Evolutionary conservation across 768 basidiomycete species (phyloP).

Genomic region (Tylopilus subfusipes): DNA sequence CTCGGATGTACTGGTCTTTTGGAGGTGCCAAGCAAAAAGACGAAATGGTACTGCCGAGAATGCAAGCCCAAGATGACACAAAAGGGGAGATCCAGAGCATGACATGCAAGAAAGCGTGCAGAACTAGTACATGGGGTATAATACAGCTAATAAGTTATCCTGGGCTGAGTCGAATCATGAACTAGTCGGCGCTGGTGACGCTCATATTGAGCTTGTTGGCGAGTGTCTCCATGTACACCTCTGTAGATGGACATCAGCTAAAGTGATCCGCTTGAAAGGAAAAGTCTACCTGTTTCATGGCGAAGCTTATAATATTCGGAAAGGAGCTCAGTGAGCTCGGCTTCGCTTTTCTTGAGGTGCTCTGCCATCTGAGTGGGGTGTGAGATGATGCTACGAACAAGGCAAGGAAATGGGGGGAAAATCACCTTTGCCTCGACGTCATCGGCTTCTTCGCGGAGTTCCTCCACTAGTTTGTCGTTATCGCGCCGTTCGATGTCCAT

Average conservation of each 20-base stretch:
- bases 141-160: conserved; percentile 19
- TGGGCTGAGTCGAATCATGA: background rate
- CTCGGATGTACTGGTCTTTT: conserved; percentile 60
- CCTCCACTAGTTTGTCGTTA: conserved; percentile 76
- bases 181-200: conserved; percentile 28
- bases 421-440: conserved; percentile 63
- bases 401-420: background rate
- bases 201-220: conserved; percentile 75
- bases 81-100: conserved; percentile 33
- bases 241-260: conserved; percentile 35
- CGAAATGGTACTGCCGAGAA: conserved; percentile 70
- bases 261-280: background rate
- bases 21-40: conserved; percentile 51
- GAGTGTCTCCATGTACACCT: conserved; percentile 83
- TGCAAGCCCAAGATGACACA: conserved; percentile 43
- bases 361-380: conserved; percentile 59
- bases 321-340: conserved; percentile 76
- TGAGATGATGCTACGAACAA: background rate
- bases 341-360: conserved; percentile 69
- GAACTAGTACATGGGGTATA: conserved; percentile 15
- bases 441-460: conserved; percentile 66
- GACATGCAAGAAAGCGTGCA: background rate
- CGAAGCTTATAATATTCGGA: conserved; percentile 80
- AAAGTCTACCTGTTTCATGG: conserved; percentile 61
- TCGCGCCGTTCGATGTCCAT: conserved; percentile 75